These are phyloP conservation scores for Fraxinus greggii DNA, from an alignment of 305 asterid species.

Conservation along the genomic window DNA sequence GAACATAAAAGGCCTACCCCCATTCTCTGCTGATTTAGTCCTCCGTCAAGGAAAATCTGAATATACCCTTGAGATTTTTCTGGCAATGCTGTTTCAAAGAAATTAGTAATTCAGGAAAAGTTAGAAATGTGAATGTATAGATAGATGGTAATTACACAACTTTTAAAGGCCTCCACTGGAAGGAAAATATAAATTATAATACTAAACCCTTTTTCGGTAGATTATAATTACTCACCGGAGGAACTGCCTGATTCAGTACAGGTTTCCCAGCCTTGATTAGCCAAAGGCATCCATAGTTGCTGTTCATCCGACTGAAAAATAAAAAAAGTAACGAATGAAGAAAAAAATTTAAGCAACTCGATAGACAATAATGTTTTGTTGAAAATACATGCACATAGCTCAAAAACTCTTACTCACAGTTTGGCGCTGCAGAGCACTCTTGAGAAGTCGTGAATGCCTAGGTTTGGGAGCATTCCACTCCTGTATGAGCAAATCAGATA, in stretches of 20 bases:
- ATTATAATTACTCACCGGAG: slow-evolving; percentile 45
- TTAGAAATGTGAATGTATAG: not conserved
- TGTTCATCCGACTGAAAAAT: slow-evolving; percentile 49
- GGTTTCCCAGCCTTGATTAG: slow-evolving; percentile 62
- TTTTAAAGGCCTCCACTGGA: not conserved
- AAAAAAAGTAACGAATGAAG: not conserved
- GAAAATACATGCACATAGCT: not conserved
- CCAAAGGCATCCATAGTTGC: slow-evolving; percentile 71
- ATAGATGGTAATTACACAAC: not conserved
- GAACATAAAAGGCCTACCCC: slow-evolving; percentile 55
- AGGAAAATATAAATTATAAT: not conserved
- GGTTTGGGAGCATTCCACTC: slow-evolving; percentile 89
- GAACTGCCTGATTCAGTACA: slow-evolving; percentile 32
- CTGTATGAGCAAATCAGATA: slow-evolving; percentile 40
- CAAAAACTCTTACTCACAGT: slow-evolving; percentile 53
- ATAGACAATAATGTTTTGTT: not conserved
- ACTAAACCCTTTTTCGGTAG: not conserved
- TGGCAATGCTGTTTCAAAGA: slow-evolving; percentile 50
- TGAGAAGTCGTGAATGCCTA: slow-evolving; percentile 73
- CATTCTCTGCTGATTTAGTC: slow-evolving; percentile 96
- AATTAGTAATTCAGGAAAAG: slow-evolving; percentile 17
- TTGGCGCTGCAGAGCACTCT: slow-evolving; percentile 73
- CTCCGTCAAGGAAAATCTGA: slow-evolving; percentile 96
- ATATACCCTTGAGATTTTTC: slow-evolving; percentile 75
- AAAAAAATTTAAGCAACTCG: not conserved